Conservation (phyloP, 2,329 filamentous ascomycete genomes). For the Penicillium sp. region DNA sequence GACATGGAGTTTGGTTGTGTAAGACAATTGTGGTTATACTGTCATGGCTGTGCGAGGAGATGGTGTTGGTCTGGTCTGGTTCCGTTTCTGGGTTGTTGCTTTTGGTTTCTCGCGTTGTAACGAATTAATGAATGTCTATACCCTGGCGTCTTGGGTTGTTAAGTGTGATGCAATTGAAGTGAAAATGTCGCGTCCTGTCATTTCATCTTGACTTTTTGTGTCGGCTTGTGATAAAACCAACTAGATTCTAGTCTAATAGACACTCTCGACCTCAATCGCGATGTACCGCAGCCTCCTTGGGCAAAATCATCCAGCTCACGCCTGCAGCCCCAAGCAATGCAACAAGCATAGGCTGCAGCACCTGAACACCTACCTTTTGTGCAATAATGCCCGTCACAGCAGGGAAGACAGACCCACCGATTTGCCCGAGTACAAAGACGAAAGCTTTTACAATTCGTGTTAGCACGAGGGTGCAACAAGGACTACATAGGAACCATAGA, state of each 20-base stretch:
- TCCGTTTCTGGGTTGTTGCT: neutral
- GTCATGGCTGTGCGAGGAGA: neutral
- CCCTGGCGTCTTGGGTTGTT: constrained; percentile 14
- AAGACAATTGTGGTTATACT: neutral
- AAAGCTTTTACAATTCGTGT: constrained; percentile 29
- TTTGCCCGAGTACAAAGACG: constrained; percentile 57
- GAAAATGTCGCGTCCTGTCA: neutral
- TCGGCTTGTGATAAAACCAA: no score
- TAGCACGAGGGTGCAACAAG: neutral
- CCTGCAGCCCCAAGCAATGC: constrained; percentile 48
- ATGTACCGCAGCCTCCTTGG: constrained; percentile 22
- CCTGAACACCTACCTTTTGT: constrained; percentile 43
- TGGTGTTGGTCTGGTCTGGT: neutral
- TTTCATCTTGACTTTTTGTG: neutral
- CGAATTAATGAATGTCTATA: constrained; percentile 24
- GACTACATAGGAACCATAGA: neutral
- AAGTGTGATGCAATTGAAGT: neutral
- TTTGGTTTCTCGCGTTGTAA: constrained; percentile 11
- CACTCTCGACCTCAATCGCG: constrained; percentile 16
- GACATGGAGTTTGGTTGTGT: neutral
- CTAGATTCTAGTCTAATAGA: no score
- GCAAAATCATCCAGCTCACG: constrained; percentile 46
- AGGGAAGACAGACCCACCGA: constrained; percentile 55
- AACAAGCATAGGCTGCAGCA: constrained; percentile 53
- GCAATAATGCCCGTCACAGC: constrained; percentile 54